A percentile compares a stretch with the other conserved stretches of the same genome.
phyloP scores from a whole-genome alignment of 2,329 filamentous ascomycete species.

The Fusarium sp. region DNA sequence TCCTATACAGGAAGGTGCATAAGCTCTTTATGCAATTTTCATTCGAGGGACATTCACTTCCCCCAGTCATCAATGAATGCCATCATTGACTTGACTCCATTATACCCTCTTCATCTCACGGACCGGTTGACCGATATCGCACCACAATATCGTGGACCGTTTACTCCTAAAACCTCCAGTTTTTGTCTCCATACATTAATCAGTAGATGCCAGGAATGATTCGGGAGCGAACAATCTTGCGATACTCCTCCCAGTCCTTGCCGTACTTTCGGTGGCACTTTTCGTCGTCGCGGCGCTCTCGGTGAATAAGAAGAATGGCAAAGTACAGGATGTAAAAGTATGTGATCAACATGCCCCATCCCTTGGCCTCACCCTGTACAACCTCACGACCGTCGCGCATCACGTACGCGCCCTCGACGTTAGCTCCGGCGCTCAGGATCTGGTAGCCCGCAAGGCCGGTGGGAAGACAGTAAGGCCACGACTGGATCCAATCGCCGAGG shows the following conservation, averaged over 20 bases:
- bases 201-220: constrained; percentile 90
- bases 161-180: background rate
- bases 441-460: constrained; percentile 87
- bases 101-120: background rate
- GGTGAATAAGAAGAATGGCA: constrained; percentile 84
- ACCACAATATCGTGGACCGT: background rate
- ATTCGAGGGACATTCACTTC: constrained; percentile 1
- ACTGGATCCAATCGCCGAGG: constrained; percentile 92
- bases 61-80: constrained; percentile 1
- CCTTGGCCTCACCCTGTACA: constrained; percentile 77
- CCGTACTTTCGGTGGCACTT: constrained; percentile 94
- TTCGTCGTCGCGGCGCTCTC: constrained; percentile 87
- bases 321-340: constrained; percentile 98
- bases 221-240: constrained; percentile 80
- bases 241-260: constrained; percentile 91
- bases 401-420: constrained; percentile 65
- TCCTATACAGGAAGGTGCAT: constrained; percentile 30
- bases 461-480: constrained; percentile 89
- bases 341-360: constrained; percentile 88
- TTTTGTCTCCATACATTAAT: constrained; percentile 9
- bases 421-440: constrained; percentile 68
- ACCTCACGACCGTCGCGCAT: constrained; percentile 72
- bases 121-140: background rate
- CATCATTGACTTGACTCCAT: constrained; percentile 23
- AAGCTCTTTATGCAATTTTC: constrained; percentile 1